Percentiles rank a stretch among this genome's conserved stretches.
These are phyloP conservation scores for Suillus spraguei DNA, from an alignment of 768 basidiomycete species.

Conservation along the genomic window DNA sequence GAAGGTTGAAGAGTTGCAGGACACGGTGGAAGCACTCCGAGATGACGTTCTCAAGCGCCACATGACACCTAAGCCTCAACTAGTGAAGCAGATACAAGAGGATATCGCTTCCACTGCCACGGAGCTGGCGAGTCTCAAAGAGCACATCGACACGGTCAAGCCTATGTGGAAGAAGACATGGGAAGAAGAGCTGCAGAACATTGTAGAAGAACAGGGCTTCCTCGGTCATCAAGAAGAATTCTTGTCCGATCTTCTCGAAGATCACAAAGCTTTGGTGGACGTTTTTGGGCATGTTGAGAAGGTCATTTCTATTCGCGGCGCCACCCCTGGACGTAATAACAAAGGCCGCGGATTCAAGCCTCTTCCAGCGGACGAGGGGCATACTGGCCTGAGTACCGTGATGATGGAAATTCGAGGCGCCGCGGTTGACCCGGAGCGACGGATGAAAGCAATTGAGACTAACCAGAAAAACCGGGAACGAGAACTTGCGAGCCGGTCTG, in stretches of 20 bases:
- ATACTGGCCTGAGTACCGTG: conserved; percentile 70
- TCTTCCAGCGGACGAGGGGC: conserved; percentile 65
- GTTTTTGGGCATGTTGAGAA: conserved; percentile 92
- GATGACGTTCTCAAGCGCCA: conserved; percentile 91
- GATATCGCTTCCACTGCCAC: conserved; percentile 66
- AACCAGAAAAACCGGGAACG: conserved; percentile 80
- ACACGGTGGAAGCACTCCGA: conserved; percentile 85
- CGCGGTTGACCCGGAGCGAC: conserved; percentile 75
- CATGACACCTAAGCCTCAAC: conserved; percentile 74
- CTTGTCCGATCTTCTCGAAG: conserved; percentile 83
- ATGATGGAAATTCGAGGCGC: conserved; percentile 91
- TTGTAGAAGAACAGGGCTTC: conserved; percentile 97
- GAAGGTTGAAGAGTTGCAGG: conserved; percentile 90
- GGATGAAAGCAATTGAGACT: conserved; percentile 91
- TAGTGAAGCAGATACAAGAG: conserved; percentile 71
- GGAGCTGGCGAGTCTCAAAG: conserved; percentile 76
- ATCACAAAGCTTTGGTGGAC: conserved; percentile 86
- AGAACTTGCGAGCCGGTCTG: conserved; percentile 70
- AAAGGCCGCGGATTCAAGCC: conserved; percentile 58
- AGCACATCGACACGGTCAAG: conserved; percentile 86
- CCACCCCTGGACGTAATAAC: conserved; percentile 41
- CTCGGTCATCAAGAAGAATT: conserved; percentile 92
- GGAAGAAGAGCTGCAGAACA: conserved; percentile 94
- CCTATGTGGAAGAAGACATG: conserved; percentile 99
- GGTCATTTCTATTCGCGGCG: conserved; percentile 71